Conservation (phyloP, 2,329 filamentous ascomycete genomes). For the Cyphellophora europaea region DNA sequence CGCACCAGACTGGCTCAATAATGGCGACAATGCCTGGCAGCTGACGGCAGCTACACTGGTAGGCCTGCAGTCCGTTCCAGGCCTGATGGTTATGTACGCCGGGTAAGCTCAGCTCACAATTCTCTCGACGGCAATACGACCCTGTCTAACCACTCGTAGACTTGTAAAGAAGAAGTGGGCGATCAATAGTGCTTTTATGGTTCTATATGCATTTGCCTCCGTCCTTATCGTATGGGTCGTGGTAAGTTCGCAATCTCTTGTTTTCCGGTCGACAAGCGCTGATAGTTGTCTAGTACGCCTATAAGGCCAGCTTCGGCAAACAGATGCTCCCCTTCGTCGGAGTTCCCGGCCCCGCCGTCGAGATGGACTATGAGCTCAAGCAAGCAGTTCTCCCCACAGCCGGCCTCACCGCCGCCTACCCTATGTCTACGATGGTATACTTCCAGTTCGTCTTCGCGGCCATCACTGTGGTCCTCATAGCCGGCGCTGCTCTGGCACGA, state of each 20-base stretch:
- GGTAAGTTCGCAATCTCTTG: too few species aligned
- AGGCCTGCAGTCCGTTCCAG: conserved; percentile 40
- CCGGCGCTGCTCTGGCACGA: conserved; percentile 37
- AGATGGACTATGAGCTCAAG: conserved; percentile 33
- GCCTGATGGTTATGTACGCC: conserved; percentile 41
- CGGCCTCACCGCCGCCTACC: conserved; percentile 32
- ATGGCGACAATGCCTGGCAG: conserved; percentile 45
- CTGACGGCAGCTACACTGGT: conserved; percentile 42
- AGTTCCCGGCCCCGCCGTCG: conserved; percentile 36
- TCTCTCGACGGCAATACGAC: too few species aligned
- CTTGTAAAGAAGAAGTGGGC: conserved; percentile 37
- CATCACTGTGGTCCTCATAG: conserved; percentile 40
- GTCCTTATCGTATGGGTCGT: conserved; percentile 42
- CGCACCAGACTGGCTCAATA: conserved; percentile 27
- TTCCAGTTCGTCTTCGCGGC: conserved; percentile 47
- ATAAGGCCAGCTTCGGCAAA: conserved; percentile 39
- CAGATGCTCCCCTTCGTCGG: conserved; percentile 43
- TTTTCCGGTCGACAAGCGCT: too few species aligned
- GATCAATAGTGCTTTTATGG: conserved; percentile 43
- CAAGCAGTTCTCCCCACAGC: conserved; percentile 36
- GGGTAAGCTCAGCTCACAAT: conserved; percentile 23
- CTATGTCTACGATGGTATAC: conserved; percentile 42
- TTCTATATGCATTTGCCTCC: conserved; percentile 40
- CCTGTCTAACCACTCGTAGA: too few species aligned
- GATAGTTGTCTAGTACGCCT: conserved; percentile 33